Percentiles rank a stretch among this genome's conserved stretches.
These are phyloP conservation scores for Staphylotrichum tortipilum DNA, from an alignment of 495 filamentous ascomycete species.

Conservation along the genomic window DNA sequence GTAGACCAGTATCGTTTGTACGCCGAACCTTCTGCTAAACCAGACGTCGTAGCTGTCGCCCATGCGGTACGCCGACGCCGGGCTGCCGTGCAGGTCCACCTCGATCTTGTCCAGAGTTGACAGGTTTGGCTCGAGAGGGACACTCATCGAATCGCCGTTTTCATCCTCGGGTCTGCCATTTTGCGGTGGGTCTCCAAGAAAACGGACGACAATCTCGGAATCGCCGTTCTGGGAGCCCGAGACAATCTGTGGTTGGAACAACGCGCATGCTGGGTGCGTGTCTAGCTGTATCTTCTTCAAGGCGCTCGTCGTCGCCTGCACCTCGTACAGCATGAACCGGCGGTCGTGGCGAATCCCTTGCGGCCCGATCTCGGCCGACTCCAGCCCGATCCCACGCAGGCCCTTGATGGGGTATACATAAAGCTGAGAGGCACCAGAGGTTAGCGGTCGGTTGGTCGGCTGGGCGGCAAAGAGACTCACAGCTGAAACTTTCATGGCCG, in stretches of 20 bases:
- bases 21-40: constrained; percentile 68
- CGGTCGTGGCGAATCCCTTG: constrained; percentile 71
- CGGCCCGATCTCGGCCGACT: constrained; percentile 47
- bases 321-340: constrained; percentile 65
- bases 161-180: constrained; percentile 6
- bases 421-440: no score
- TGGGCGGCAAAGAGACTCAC: no score
- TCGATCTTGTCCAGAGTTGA: constrained; percentile 41
- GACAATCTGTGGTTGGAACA: constrained; percentile 55
- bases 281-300: constrained; percentile 61
- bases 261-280: constrained; percentile 52
- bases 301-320: constrained; percentile 21
- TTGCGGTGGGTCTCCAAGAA: constrained; percentile 23
- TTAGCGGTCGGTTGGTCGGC: no score
- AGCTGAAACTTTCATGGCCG: constrained; percentile 16
- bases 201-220: constrained; percentile 47
- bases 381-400: constrained; percentile 55
- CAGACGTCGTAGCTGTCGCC: constrained; percentile 55
- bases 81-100: constrained; percentile 55
- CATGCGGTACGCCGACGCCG: constrained; percentile 61
- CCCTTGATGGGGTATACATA: constrained; percentile 89
- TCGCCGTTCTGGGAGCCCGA: not conserved
- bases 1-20: constrained; percentile 56
- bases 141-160: constrained; percentile 29
- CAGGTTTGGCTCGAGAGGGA: constrained; percentile 53